Evolutionary conservation across 345 rosid species (phyloP), one percentile per base, ranked within the genome.

Genomic region (Streptanthus diversifolius): DNA sequence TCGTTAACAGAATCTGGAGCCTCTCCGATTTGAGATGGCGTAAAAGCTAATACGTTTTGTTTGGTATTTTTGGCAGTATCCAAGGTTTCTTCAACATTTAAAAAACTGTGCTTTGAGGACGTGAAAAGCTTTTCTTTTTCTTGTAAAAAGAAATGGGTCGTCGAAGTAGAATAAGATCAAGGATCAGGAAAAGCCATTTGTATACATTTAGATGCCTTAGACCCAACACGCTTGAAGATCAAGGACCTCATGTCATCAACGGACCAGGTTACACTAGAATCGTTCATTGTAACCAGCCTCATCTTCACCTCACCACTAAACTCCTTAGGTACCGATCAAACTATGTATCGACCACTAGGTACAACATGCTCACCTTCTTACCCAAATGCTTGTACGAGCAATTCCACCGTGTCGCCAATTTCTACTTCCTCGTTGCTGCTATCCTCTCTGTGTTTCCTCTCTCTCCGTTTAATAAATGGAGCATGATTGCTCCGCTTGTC

Each of bases 341-440:
- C 72, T 84, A 85, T 3, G 78, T 85, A 45, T 85, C 92, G 24
- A 88, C 92, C 24, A 88, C 92, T 8, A 82, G 85, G 74, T 88
- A 88, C 63, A 87, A 79, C 55, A 15, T 82, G 39, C 52, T 75
- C 4, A 83, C 89, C 8, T 88, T 90, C 84, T 82, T 90, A 13
- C 93, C 93, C 8, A 90, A 67, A 51, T 82, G 86, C 51, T 79
- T 88, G 44, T 88, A 88, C 40, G 93, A 90, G 82, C 96, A 90
- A 79, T 90, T 90, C 62, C 87, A 88, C 36, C 82, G 93, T 25
- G 95, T 87, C 5, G 97, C 97, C 56, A 90, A 90, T 63, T 61
- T 88, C 55, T 90, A 85, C 62, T 90, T 90, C 22, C 79, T 90
- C 1, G 55, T 90, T 32, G 87, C 85, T 11, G 97, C 89, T 0